phyloP scores from a whole-genome alignment of 768 basidiomycete species.

The Rhizopogon vulgaris region DNA sequence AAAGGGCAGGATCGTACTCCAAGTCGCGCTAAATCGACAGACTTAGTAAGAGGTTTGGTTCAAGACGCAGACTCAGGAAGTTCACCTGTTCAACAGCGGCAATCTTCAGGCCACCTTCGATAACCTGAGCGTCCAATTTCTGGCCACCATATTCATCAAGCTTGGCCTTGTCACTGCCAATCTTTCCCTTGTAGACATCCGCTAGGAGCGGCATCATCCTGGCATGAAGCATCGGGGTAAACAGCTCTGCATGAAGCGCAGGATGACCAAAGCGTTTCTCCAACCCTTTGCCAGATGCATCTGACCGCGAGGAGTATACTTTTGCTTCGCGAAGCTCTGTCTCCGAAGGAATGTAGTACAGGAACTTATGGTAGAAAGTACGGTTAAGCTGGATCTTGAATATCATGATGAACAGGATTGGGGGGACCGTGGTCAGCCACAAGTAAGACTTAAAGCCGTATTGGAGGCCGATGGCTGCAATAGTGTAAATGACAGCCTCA shows the following conservation, averaged over 20 bases:
- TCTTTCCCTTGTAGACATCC: conserved; percentile 73
- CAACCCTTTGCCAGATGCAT: conserved; percentile 66
- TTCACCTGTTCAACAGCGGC: conserved; percentile 72
- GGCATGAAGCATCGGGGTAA: conserved; percentile 84
- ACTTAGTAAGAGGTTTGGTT: neutral
- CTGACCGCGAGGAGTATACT: conserved; percentile 72
- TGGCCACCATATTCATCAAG: conserved; percentile 75
- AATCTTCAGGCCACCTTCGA: conserved; percentile 77
- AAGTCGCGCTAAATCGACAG: conserved; percentile 46
- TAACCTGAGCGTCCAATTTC: conserved; percentile 65
- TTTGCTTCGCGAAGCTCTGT: conserved; percentile 69
- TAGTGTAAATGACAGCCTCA: neutral
- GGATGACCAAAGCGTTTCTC: conserved; percentile 95
- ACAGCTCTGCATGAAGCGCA: conserved; percentile 77
- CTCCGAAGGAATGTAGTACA: conserved; percentile 79
- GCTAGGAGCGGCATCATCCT: conserved; percentile 75
- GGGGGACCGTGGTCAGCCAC: conserved; percentile 84
- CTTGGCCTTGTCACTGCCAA: conserved; percentile 56
- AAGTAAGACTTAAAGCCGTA: conserved; percentile 65
- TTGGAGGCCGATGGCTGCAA: conserved; percentile 78
- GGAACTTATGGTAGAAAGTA: conserved; percentile 62
- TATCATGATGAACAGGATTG: conserved; percentile 65
- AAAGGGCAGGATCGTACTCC: conserved; percentile 76
- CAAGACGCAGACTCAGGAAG: neutral
- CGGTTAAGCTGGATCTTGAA: conserved; percentile 86